Evolutionary conservation across 257 asterid species (phyloP).

Genomic region (Anisodus acutangulus): DNA sequence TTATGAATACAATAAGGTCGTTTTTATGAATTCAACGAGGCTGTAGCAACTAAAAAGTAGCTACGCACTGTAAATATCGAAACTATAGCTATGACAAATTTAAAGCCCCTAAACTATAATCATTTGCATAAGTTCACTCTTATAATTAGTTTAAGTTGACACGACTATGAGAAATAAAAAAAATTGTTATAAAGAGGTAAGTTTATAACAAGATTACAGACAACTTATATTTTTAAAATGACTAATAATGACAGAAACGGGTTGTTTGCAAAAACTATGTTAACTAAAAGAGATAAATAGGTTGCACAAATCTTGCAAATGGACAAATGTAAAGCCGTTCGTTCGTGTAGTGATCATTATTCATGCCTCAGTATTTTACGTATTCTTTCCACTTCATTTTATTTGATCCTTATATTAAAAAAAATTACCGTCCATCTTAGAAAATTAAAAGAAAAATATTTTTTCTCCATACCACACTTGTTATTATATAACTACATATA

Average conservation of each 20-base stretch:
- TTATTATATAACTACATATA: too few species aligned
- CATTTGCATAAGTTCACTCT: too few species aligned
- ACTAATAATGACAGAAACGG: not conserved
- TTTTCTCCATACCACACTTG: too few species aligned
- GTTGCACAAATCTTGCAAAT: conserved; percentile 25
- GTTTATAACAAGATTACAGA: not conserved
- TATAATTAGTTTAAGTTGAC: not conserved
- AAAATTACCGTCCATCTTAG: too few species aligned
- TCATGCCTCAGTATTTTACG: not conserved
- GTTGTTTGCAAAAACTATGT: not conserved
- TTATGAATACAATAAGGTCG: too few species aligned
- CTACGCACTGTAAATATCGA: too few species aligned
- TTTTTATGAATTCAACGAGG: too few species aligned
- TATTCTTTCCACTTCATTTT: not conserved
- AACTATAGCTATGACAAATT: too few species aligned
- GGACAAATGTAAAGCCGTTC: conserved; percentile 10
- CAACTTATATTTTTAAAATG: not conserved
- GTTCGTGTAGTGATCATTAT: not conserved
- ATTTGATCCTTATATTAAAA: too few species aligned
- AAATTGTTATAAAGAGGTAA: not conserved
- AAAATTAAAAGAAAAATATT: too few species aligned
- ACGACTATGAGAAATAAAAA: not conserved
- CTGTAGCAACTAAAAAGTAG: too few species aligned
- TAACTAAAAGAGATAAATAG: not conserved
- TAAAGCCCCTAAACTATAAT: too few species aligned